Base-by-base conservation (phyloP, 176 grass and related monocot genomes). In the Leersia perrieri region DNA sequence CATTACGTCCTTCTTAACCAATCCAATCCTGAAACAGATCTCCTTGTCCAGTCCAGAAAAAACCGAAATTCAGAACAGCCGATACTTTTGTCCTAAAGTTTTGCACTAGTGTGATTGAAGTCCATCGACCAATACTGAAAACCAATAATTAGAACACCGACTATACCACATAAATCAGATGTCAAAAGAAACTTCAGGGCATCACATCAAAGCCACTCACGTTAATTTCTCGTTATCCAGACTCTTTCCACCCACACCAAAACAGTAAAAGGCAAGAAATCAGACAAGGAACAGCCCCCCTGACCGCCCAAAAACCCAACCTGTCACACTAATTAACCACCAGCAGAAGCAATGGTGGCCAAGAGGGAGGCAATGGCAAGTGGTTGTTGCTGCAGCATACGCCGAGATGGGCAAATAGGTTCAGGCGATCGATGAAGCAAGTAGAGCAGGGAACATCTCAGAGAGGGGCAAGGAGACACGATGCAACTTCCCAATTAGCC, bases 401-500 rank as follows among this genome's bases (percentile, higher is more conserved):
- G 10, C 70, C 39, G 39, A 45, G 44, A 41, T 23, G 1, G 78
- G 39, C 79, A 64, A 40, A 60, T 34, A 44, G 71, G 13, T 26
- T 57, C 57, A 49, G 66, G 66, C 33, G 32, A 70, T 47, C 45
- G 32, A 49, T 58, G 53, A n/a, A 25, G 53, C n/a, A 23, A 53
- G 9, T n/a, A 15, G 27, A 53, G 66, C 75, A 23, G 84, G 60
- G 79, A 3, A 66, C 70, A 76, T 29, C 39, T 51, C 81, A 57
- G 61, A 25, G 69, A 27, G 27, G 42, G 41, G 34, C 41, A 75
- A 30, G 53, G 73, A 10, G 80, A 88, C 86, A 88, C 58, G 73
- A 78, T 13, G 80, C 80, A 73, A 88, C 80, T 29, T 83, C 66
- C 40, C 71, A 51, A 78, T 72, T 68, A 72, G 41, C 23, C 27